Evolutionary conservation across 78 protist species (phyloP).

Genomic region (Dictyostelium purpureum): DNA sequence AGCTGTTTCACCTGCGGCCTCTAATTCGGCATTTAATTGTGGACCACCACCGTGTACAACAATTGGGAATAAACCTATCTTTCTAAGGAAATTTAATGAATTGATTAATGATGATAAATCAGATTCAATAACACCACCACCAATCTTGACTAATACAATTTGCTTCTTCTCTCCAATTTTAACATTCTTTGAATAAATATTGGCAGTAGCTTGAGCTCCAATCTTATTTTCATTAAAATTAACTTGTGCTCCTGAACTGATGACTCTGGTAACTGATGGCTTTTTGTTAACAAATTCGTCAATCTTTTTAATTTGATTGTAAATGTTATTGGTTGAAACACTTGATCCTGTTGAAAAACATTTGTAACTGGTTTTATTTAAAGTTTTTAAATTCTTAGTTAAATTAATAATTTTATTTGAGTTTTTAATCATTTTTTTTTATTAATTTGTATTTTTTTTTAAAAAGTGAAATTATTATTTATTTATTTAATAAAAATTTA

Average conservation of each 20-base stretch:
- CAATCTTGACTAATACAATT: slow-evolving; percentile 81
- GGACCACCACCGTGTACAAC: slow-evolving; percentile 91
- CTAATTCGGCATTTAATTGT: slow-evolving; percentile 76
- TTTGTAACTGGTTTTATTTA: no score
- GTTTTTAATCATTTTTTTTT: no score
- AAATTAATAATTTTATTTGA: no score
- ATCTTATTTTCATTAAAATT: background rate
- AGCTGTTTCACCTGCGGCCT: slow-evolving; percentile 62
- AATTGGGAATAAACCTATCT: slow-evolving; percentile 67
- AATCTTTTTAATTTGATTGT: slow-evolving; percentile 19
- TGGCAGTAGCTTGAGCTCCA: background rate
- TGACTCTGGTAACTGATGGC: slow-evolving; percentile 14
- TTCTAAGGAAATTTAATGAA: slow-evolving; percentile 46
- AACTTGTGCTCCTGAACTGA: background rate
- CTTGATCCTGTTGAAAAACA: background rate
- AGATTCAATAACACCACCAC: slow-evolving; percentile 84
- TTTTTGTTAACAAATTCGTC: slow-evolving; percentile 13
- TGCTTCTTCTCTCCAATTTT: slow-evolving; percentile 40
- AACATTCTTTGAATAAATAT: slow-evolving; percentile 9
- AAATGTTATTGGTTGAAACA: background rate
- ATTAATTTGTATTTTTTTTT: no score
- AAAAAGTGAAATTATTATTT: no score
- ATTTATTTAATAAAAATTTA: no score
- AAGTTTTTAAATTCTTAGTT: no score
- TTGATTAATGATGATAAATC: slow-evolving; percentile 32